These are phyloP conservation scores for Trichophyton benhamiae DNA, from an alignment of 2,329 filamentous ascomycete genomes.

Conservation along the genomic window DNA sequence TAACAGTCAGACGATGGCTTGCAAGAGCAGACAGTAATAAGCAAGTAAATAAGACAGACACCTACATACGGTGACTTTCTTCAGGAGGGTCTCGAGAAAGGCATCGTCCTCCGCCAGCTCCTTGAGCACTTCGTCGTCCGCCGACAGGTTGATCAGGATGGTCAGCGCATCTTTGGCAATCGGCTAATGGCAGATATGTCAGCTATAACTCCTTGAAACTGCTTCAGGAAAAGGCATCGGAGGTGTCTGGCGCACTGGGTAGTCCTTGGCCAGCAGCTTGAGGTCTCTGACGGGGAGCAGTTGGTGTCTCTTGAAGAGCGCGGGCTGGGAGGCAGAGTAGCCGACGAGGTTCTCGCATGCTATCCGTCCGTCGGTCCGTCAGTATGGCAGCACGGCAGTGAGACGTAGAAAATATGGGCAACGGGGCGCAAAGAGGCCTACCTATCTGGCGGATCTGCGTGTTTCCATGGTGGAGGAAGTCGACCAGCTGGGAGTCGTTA, in stretches of 20 bases:
- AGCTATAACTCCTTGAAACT: background rate
- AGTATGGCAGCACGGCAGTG: background rate
- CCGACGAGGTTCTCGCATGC: conserved; percentile 79
- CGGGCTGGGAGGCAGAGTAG: conserved; percentile 62
- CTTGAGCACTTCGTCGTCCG: conserved; percentile 65
- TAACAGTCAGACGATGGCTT: no score
- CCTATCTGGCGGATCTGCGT: conserved; percentile 76
- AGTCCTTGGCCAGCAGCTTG: conserved; percentile 75
- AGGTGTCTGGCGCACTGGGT: conserved; percentile 47
- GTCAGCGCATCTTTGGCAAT: conserved; percentile 89
- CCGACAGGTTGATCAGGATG: conserved; percentile 66
- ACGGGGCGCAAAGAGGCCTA: conserved; percentile 27
- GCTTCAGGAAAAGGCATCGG: background rate
- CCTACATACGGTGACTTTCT: conserved; percentile 61
- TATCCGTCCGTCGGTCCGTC: conserved; percentile 20
- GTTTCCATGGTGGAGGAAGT: conserved; percentile 85
- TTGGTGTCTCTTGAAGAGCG: conserved; percentile 71
- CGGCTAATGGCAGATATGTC: conserved; percentile 40
- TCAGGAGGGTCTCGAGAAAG: conserved; percentile 63
- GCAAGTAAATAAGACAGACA: conserved; percentile 17
- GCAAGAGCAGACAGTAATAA: background rate
- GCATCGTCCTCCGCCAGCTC: conserved; percentile 63
- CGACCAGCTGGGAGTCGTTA: conserved; percentile 55
- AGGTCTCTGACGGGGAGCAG: conserved; percentile 72
- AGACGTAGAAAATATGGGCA: background rate